phyloP scores from a whole-genome alignment of 306 rosid genomes.

The Mimosa bimucronata region DNA sequence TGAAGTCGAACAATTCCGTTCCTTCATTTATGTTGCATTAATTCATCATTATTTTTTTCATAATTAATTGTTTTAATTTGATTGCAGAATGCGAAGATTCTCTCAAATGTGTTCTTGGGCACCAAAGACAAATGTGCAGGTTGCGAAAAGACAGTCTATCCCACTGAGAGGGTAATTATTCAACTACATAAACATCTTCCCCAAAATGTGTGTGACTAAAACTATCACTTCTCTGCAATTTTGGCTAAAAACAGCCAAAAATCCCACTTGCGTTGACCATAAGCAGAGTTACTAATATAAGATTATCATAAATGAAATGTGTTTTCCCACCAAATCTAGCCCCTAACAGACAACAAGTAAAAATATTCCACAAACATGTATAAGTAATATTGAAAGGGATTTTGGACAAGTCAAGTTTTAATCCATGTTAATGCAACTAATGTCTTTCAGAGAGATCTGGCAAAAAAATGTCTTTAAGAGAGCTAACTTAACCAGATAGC shows the following conservation, averaged over 20 bases:
- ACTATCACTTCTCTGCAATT: not conserved
- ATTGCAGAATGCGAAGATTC: slow-evolving; percentile 54
- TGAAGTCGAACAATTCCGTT: not conserved
- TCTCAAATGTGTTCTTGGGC: slow-evolving; percentile 31
- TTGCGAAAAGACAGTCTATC: slow-evolving; percentile 79
- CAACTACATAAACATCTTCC: not conserved
- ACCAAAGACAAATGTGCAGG: slow-evolving; percentile 68
- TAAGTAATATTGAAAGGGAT: no score
- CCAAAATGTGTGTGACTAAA: not conserved
- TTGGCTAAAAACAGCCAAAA: not conserved
- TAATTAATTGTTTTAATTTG: not conserved
- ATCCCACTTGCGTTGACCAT: not conserved
- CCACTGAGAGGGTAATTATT: slow-evolving; percentile 67
- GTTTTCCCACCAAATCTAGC: not conserved
- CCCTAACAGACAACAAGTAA: no score
- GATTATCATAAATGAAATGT: no score
- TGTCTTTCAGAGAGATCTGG: no score
- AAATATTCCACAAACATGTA: no score
- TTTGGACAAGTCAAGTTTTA: no score
- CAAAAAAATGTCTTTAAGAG: no score
- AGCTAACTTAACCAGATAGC: no score
- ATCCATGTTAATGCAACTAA: no score
- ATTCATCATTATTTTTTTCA: not conserved
- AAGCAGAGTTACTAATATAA: no score
- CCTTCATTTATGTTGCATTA: not conserved